Base-by-base conservation (phyloP, 331 rosid species). In the Quercus tomentella region DNA sequence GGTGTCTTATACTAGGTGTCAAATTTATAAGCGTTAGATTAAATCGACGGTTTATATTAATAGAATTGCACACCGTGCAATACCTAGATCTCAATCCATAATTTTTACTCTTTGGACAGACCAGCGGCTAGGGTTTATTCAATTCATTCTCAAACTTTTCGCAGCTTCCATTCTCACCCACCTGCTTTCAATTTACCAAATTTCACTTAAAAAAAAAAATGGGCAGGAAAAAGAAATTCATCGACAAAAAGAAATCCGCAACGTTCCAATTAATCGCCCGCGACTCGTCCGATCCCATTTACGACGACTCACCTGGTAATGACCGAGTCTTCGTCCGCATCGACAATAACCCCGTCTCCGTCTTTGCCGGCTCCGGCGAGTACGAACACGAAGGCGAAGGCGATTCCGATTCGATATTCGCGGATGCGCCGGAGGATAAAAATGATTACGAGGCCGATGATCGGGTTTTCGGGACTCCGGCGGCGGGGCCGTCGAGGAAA, bases 291-390 rank as follows among this genome's bases (percentile, higher is more conserved):
- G 98, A 93, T 80, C 96, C 99, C 35, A 79, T 69, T 56, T 89
- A 80, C 75, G 84, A 86, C 30, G 74, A 80, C 62, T 76, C 89
- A 1, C 87, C 91, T 3, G 94, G 89, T 58, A 73, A 80, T 31
- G 99, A 93, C 76, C 92, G 94, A 33, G 89, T 93, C 63, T 96
- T 96, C 61, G 87, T 93, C 55, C 97, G 97, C 51, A 89, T 93
- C 7, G 97, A 91, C 86, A 88, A 87, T 81, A 90, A 90, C 81
- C 71, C 84, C 18, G 77, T 81, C 78, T 72, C 91, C 49, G 37
- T 81, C 21, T 56, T 72, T 14, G 22, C 79, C 25, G 77, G 61
- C 31, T 58, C 75, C 7, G 84, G 67, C 37, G 16, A 7, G 16
- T 31, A 31, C 26, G 66, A 57, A 16, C 21, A 54, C 72, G 65